Evolutionary conservation across 2,329 filamentous ascomycete genomes (phyloP), one percentile per base, ranked within the genome.

Genomic region (Nectriaceae sp.): DNA sequence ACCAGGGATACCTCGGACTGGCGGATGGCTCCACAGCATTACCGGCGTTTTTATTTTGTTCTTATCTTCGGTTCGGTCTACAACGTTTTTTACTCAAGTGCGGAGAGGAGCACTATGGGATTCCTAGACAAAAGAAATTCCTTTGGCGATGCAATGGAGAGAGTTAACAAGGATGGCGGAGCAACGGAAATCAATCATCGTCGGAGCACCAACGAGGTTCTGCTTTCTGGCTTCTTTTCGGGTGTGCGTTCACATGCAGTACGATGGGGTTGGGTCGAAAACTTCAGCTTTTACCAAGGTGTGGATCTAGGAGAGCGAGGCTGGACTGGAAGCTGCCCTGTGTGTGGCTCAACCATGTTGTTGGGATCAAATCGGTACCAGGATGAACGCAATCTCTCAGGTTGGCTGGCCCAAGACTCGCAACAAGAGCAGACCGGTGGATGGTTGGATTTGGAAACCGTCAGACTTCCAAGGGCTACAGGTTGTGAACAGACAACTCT

Each of bases 91-190:
- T 53, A 29, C 33, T 40, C 40, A 24, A 41, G 47, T 46, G 48
- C 22, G 52, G 54, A 49, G 40, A 47, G 46, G 47, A 37, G 44
- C 56, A 60, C 22, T 31, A 40, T 51, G 46, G 56, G 52, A 53
- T 61, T 61, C 52, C 55, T 61, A 61, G 58, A 61, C 58, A 61
- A 61, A 60, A 60, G 57, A 60, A 46, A 53, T 58, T 50, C 53
- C 42, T 54, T 37, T 49, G 44, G 38, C 50, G 52, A 54, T 39
- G 21, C 40, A 41, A 54, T 19, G 46, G 57, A 50, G 48, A 48
- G 47, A 58, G 49, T 21, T 49, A 46, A 33, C 46, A 39, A 44
- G 53, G 49, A 51, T 42, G 42, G 40, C 21, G 47, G 46, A 43
- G 44, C 38, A 56, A 50, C 54, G 49, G 53, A 55, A 52, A 59